phyloP scores from a whole-genome alignment of 1,284 basidiomycete species.

The Schizophyllum commune region DNA sequence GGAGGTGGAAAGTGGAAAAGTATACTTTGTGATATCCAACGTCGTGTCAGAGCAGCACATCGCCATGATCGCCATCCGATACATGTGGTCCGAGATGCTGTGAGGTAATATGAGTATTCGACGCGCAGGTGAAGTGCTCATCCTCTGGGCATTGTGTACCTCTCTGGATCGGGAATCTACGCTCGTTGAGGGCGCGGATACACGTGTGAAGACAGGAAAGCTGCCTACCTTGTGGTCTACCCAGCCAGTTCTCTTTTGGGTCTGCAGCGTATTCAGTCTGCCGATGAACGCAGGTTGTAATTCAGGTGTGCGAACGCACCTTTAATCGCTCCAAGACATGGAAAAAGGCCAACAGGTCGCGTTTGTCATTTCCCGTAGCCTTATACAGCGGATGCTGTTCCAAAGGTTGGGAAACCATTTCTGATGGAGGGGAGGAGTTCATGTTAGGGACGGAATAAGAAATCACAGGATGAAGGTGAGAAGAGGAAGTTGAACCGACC shows the following conservation, averaged over 20 bases:
- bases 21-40: conserved; percentile 74
- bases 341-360: conserved; percentile 80
- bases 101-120: background rate
- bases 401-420: too few relatives aligned
- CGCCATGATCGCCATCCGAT: conserved; percentile 89
- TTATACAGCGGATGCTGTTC: conserved; percentile 34
- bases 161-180: conserved; percentile 75
- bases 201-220: background rate
- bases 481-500: too few relatives aligned
- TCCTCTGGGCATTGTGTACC: conserved; percentile 41
- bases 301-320: too few relatives aligned
- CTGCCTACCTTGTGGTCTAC: conserved; percentile 66
- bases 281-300: too few relatives aligned
- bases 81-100: conserved; percentile 97
- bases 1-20: conserved; percentile 2
- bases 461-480: too few relatives aligned
- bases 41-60: conserved; percentile 69
- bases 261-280: too few relatives aligned
- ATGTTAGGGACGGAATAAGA: too few relatives aligned
- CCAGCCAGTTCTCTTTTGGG: conserved; percentile 94
- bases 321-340: conserved; percentile 85
- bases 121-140: background rate
- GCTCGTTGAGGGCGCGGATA: background rate
- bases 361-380: conserved; percentile 45
- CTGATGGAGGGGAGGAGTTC: too few relatives aligned